phyloP scores from a whole-genome alignment of 352 stramenopile genomes.

The Globisporangium irregulare region DNA sequence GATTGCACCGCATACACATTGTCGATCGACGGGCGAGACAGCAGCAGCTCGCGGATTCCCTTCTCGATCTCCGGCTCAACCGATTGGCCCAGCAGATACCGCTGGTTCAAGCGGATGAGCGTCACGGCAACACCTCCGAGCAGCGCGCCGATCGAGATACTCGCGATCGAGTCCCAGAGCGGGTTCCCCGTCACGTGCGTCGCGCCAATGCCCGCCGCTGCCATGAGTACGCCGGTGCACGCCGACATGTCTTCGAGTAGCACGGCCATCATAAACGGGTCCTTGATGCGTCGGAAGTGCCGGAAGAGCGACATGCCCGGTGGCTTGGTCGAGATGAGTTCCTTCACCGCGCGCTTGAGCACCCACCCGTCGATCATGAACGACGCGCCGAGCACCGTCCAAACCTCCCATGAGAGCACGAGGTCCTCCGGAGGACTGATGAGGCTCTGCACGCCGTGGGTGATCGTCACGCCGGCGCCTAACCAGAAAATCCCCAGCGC shows the following conservation, averaged over 20 bases:
- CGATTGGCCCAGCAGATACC: constrained; percentile 95
- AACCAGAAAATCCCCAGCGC: constrained; percentile 98
- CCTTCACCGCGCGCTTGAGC: constrained; percentile 88
- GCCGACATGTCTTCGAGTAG: constrained; percentile 96
- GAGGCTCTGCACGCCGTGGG: constrained; percentile 88
- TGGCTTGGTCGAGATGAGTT: constrained; percentile 80
- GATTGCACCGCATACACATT: constrained; percentile 95
- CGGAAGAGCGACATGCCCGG: constrained; percentile 61
- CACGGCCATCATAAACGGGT: constrained; percentile 97
- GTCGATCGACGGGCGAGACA: constrained; percentile 91
- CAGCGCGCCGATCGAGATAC: constrained; percentile 93
- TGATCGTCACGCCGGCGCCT: constrained; percentile 94
- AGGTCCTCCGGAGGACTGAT: constrained; percentile 67
- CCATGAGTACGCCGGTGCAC: constrained; percentile 96
- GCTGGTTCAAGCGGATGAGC: constrained; percentile 93
- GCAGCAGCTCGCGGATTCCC: constrained; percentile 69
- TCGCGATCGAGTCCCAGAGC: constrained; percentile 95
- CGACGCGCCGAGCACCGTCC: constrained; percentile 92
- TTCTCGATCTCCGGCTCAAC: constrained; percentile 92
- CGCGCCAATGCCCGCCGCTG: constrained; percentile 91
- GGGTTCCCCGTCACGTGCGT: constrained; percentile 91
- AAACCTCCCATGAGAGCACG: constrained; percentile 88
- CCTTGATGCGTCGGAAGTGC: constrained; percentile 80
- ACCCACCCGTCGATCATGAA: constrained; percentile 97
- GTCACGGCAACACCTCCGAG: constrained; percentile 93